These are phyloP conservation scores for Chlorella vulgaris DNA, from an alignment of 139 green algal species.

Conservation along the genomic window DNA sequence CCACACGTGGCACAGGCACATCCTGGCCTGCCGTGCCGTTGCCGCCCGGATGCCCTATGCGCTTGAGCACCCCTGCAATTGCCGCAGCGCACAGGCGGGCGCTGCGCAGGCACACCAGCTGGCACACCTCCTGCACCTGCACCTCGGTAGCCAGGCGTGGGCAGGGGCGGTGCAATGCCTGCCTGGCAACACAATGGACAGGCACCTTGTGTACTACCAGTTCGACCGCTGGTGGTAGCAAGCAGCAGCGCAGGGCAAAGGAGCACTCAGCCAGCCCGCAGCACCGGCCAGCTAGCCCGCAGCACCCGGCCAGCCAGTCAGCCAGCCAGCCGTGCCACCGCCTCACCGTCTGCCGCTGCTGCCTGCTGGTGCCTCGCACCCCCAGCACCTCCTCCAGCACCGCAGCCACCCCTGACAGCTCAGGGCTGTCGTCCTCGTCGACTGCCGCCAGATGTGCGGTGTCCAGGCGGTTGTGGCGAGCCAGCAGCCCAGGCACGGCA, in stretches of 20 bases:
- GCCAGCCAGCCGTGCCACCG: too few relatives aligned
- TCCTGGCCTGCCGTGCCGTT: conserved; percentile 21
- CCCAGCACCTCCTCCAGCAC: conserved; percentile 37
- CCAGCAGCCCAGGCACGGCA: conserved; percentile 33
- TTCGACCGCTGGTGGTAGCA: too few relatives aligned
- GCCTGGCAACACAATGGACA: background rate
- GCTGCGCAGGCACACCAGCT: conserved; percentile 65
- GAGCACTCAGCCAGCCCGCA: too few relatives aligned
- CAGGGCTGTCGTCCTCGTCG: conserved; percentile 54
- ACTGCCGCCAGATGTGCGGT: conserved; percentile 51
- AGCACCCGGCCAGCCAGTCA: too few relatives aligned
- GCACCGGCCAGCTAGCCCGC: too few relatives aligned
- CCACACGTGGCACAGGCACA: conserved; percentile 16
- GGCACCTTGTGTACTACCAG: too few relatives aligned
- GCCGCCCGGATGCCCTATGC: conserved; percentile 33
- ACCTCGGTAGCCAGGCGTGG: background rate
- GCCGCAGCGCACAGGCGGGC: conserved; percentile 64
- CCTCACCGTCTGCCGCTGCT: conserved; percentile 15
- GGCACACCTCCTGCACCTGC: conserved; percentile 73
- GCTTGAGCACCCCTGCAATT: conserved; percentile 62
- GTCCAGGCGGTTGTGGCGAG: conserved; percentile 30
- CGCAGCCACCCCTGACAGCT: conserved; percentile 14
- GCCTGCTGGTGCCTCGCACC: background rate
- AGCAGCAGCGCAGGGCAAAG: too few relatives aligned
- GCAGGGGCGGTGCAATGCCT: background rate